Percentiles rank a stretch among this genome's conserved stretches.
Evolutionary conservation across 305 asterid genomes (phyloP).

Genomic region (Nicotiana rustica): DNA sequence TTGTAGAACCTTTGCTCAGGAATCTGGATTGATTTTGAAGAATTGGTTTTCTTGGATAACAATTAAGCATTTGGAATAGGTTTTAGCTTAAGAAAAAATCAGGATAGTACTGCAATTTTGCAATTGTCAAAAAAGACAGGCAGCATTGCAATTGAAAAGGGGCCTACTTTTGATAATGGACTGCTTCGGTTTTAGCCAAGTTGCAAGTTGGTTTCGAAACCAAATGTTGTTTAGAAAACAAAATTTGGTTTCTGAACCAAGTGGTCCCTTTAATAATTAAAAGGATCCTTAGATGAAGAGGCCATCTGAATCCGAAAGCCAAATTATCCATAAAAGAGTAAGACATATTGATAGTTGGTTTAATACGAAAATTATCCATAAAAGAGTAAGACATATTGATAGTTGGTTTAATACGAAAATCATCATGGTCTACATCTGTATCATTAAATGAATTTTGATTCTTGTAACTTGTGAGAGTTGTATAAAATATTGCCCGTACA

Average conservation of each 20-base stretch:
- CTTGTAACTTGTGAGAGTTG: conserved; percentile 4
- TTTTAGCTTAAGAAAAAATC: not conserved
- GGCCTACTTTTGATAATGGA: not conserved
- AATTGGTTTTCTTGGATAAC: not conserved
- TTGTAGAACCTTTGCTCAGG: not conserved
- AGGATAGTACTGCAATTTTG: not conserved
- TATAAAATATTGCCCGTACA: not conserved
- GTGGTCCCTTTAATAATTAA: not conserved
- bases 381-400: not conserved
- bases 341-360: not conserved
- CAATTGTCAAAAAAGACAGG: not conserved
- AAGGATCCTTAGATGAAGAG: not conserved
- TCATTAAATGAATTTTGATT: not conserved
- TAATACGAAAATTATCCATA: not conserved
- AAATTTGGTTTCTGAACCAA: not conserved
- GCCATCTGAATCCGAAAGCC: not conserved
- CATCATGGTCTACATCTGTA: not conserved
- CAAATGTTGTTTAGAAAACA: not conserved
- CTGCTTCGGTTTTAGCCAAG: not conserved
- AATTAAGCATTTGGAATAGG: not conserved
- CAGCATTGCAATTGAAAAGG: not conserved
- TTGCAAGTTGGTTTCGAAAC: not conserved
- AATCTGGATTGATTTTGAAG: conserved; percentile 12
- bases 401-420: not conserved
- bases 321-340: not conserved